These are phyloP conservation scores for Cymbidium sinense DNA, from an alignment of 106 monocot species.

Conservation along the genomic window DNA sequence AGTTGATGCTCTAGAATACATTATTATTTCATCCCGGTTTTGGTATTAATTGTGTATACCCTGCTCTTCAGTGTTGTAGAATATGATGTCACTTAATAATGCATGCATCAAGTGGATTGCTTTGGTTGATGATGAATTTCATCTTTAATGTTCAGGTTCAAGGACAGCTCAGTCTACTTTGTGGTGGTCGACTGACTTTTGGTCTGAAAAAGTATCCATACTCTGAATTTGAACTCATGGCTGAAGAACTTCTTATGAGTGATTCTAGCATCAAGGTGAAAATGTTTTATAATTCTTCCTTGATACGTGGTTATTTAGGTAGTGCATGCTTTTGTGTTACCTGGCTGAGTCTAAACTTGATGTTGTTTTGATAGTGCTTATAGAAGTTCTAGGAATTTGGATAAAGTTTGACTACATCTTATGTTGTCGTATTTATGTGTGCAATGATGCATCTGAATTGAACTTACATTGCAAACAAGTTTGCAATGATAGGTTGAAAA, in stretches of 20 bases:
- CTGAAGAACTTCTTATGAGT: constrained; percentile 99
- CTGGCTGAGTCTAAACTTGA: background rate
- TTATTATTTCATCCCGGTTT: background rate
- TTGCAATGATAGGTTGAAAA: background rate
- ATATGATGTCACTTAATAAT: background rate
- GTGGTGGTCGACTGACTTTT: constrained; percentile 70
- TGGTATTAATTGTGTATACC: background rate
- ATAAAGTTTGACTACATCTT: background rate
- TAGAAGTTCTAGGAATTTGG: background rate
- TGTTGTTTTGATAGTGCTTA: background rate
- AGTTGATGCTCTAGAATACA: background rate
- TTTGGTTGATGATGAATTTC: background rate
- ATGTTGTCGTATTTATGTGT: background rate
- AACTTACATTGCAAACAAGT: background rate
- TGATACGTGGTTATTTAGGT: background rate
- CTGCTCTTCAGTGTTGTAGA: background rate
- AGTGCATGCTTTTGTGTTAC: background rate
- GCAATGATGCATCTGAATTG: background rate
- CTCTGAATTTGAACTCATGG: constrained; percentile 98
- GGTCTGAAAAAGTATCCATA: constrained; percentile 81
- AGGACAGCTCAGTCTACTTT: constrained; percentile 80
- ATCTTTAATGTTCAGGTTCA: constrained; percentile 48
- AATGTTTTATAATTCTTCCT: background rate
- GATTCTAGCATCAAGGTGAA: constrained; percentile 88
- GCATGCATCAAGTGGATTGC: background rate